phyloP scores from a whole-genome alignment of 2,329 filamentous ascomycete species.

The Zymoseptoria brevis region DNA sequence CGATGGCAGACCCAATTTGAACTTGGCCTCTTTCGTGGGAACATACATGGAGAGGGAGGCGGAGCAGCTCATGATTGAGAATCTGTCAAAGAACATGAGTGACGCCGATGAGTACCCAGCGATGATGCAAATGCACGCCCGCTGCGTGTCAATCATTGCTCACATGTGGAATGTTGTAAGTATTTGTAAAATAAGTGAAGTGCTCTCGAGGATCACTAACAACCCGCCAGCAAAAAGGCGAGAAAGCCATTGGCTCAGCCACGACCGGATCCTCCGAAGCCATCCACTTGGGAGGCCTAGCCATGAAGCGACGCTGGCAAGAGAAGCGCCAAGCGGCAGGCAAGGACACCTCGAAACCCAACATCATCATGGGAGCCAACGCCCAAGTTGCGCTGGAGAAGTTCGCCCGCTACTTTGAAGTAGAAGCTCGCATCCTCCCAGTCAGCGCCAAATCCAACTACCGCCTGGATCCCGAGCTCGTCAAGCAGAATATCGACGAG shows the following conservation, averaged over 20 bases:
- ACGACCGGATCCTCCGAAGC: slow-evolving; percentile 62
- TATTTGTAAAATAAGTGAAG: too few species aligned
- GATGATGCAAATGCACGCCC: slow-evolving; percentile 52
- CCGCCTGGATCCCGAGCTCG: slow-evolving; percentile 55
- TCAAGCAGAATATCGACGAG: slow-evolving; percentile 51
- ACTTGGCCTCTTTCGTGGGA: slow-evolving; percentile 61
- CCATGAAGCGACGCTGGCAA: slow-evolving; percentile 70
- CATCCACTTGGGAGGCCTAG: slow-evolving; percentile 41
- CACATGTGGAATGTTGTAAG: slow-evolving; percentile 2
- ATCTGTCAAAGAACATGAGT: slow-evolving; percentile 60
- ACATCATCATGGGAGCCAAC: slow-evolving; percentile 68
- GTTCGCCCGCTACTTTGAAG: slow-evolving; percentile 66
- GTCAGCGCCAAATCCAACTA: slow-evolving; percentile 55
- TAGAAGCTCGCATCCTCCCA: slow-evolving; percentile 57
- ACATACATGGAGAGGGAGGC: slow-evolving; percentile 61
- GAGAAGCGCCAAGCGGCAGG: slow-evolving; percentile 52
- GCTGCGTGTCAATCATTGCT: slow-evolving; percentile 62
- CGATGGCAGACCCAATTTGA: slow-evolving; percentile 57
- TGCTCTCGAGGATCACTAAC: too few species aligned
- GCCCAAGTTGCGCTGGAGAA: slow-evolving; percentile 67
- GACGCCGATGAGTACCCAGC: slow-evolving; percentile 44
- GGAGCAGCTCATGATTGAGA: slow-evolving; percentile 57
- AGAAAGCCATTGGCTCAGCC: slow-evolving; percentile 59
- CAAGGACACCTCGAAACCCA: slow-evolving; percentile 57
- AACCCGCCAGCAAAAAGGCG: slow-evolving; percentile 39